phyloP scores from a whole-genome alignment of 805 yeast species.

The Candida schatavii region DNA sequence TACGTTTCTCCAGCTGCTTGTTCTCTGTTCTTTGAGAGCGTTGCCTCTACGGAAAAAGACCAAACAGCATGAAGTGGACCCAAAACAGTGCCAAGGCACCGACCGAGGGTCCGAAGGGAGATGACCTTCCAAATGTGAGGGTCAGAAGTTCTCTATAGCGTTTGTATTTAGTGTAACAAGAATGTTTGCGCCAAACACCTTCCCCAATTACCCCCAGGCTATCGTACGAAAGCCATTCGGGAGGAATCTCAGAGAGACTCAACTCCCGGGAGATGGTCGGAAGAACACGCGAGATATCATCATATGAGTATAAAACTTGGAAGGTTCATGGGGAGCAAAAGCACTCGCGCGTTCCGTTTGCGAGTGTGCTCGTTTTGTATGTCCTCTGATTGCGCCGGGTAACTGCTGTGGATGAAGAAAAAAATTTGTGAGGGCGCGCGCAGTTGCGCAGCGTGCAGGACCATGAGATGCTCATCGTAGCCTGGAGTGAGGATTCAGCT shows the following conservation, averaged over 20 bases:
- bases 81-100: too few species aligned
- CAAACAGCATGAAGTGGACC: too few species aligned
- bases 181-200: conserved; percentile 47
- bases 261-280: conserved; percentile 44
- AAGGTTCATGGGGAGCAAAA: conserved; percentile 54
- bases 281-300: conserved; percentile 58
- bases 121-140: too few species aligned
- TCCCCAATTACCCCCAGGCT: conserved; percentile 44
- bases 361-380: too few species aligned
- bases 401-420: conserved; percentile 1
- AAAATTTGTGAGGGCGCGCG: conserved; percentile 1
- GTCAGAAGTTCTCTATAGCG: conserved; percentile 47
- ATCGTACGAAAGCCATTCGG: conserved; percentile 30
- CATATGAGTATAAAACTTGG: conserved; percentile 62
- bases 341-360: too few species aligned
- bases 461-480: not conserved
- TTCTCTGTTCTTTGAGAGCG: too few species aligned
- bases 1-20: too few species aligned
- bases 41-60: too few species aligned
- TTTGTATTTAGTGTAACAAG: conserved; percentile 42
- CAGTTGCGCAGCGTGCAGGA: conserved; percentile 9
- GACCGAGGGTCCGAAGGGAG: too few species aligned
- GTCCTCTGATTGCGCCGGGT: conserved; percentile 8
- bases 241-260: conserved; percentile 39
- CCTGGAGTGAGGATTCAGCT: not conserved